Percentiles rank a stretch among this genome's conserved stretches.
These are phyloP conservation scores for Leptomonas seymouri DNA, from an alignment of 208 protist genomes.

Conservation along the genomic window DNA sequence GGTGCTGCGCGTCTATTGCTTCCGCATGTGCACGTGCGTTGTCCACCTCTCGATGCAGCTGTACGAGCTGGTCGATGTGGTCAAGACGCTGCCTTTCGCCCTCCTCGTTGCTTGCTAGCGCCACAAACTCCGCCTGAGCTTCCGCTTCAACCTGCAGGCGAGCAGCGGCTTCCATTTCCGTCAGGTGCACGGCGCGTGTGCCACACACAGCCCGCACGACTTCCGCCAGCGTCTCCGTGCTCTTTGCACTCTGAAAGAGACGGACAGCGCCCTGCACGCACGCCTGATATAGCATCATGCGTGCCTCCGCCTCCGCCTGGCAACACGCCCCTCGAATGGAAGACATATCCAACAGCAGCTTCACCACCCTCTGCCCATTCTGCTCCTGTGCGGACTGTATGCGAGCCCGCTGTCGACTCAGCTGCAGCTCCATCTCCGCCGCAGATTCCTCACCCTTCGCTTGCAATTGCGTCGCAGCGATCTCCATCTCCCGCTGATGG, in stretches of 20 bases:
- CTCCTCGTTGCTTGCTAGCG: background rate
- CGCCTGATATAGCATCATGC: background rate
- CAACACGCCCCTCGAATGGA: background rate
- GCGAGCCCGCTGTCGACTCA: slow-evolving; percentile 7
- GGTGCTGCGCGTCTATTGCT: background rate
- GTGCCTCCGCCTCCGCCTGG: background rate
- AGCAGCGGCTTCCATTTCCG: background rate
- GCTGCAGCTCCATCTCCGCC: slow-evolving; percentile 12
- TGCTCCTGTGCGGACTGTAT: slow-evolving; percentile 1
- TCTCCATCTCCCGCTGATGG: background rate
- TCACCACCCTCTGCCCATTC: background rate
- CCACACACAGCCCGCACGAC: background rate
- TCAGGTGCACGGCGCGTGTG: background rate
- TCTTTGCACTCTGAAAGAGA: background rate
- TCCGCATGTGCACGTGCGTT: background rate
- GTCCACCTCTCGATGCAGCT: background rate
- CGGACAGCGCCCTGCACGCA: background rate
- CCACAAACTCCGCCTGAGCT: background rate
- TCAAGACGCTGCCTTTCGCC: background rate
- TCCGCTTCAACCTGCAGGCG: slow-evolving; percentile 1
- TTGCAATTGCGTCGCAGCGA: background rate
- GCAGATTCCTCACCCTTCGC: background rate
- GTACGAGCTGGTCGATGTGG: background rate
- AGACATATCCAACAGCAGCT: slow-evolving; percentile 7
- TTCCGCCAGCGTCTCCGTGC: background rate